A percentile compares a stretch with the other conserved stretches of the same genome.
These are phyloP conservation scores for Setaria viridis DNA, from an alignment of 202 grass and related monocot genomes.

Conservation along the genomic window DNA sequence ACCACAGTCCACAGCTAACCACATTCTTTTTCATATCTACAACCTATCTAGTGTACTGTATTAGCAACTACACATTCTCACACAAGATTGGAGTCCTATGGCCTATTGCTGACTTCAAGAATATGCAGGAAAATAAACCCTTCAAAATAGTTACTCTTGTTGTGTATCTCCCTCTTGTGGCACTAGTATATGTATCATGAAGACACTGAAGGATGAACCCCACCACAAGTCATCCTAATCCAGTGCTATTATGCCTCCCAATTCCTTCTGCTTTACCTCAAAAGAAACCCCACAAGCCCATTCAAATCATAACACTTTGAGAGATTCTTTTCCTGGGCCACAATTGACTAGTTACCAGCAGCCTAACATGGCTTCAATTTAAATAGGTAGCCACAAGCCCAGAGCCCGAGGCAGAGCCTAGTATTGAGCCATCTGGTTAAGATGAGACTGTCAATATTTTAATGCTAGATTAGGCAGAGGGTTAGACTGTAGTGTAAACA, in stretches of 20 bases:
- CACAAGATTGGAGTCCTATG: not conserved
- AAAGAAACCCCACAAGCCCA: constrained; percentile 40
- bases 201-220: not conserved
- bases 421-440: constrained; percentile 54
- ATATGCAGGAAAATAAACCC: not conserved
- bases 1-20: not conserved
- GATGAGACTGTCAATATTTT: constrained; percentile 19
- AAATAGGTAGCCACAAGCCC: constrained; percentile 36
- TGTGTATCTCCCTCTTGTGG: not conserved
- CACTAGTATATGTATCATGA: not conserved
- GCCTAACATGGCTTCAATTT: constrained; percentile 49
- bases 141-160: no score
- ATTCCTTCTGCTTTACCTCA: constrained; percentile 45
- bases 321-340: constrained; percentile 46
- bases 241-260: constrained; percentile 18
- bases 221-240: constrained; percentile 16
- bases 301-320: constrained; percentile 34
- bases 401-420: constrained; percentile 58
- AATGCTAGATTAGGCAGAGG: constrained; percentile 31
- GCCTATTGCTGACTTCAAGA: not conserved
- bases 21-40: not conserved
- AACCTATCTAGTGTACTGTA: not conserved
- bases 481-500: constrained; percentile 38
- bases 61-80: not conserved
- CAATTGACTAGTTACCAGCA: constrained; percentile 52